These are phyloP conservation scores for Fomitopsis pulvina DNA, from an alignment of 768 basidiomycete species.

Conservation along the genomic window DNA sequence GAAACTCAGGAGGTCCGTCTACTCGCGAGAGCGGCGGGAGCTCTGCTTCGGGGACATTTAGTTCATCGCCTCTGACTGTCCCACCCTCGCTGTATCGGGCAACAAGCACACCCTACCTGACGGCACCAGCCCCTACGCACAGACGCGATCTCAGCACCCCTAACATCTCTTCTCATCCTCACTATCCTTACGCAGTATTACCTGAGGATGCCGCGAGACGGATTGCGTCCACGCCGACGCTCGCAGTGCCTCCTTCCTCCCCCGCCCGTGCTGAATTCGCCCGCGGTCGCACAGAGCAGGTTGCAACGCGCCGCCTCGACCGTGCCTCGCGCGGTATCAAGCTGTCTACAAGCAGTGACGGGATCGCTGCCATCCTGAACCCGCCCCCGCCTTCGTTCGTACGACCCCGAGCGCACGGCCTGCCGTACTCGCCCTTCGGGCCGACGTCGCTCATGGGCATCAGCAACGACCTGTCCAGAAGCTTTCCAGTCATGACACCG, in stretches of 20 bases:
- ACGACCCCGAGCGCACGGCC: neutral
- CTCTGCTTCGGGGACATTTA: neutral
- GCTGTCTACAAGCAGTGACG: neutral
- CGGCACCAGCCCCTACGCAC: neutral
- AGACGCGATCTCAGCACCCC: neutral
- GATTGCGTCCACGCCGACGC: neutral
- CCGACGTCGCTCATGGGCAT: conserved; percentile 3
- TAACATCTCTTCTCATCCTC: neutral
- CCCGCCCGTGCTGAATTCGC: neutral
- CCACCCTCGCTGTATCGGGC: neutral
- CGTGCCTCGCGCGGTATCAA: neutral
- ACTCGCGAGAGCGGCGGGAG: neutral
- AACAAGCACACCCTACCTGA: neutral
- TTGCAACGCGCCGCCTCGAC: neutral
- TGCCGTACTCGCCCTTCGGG: conserved; percentile 4
- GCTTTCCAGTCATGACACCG: conserved; percentile 25
- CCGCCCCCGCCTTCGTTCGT: conserved; percentile 1
- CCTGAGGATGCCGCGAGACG: neutral
- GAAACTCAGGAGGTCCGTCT: neutral
- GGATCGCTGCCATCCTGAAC: neutral
- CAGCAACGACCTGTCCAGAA: conserved; percentile 3
- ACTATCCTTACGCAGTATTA: neutral
- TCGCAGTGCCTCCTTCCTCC: neutral
- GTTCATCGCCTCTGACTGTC: neutral
- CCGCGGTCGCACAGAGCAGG: neutral